These are phyloP conservation scores for Eutrema yunnanense DNA, from an alignment of 345 rosid genomes.

Conservation along the genomic window DNA sequence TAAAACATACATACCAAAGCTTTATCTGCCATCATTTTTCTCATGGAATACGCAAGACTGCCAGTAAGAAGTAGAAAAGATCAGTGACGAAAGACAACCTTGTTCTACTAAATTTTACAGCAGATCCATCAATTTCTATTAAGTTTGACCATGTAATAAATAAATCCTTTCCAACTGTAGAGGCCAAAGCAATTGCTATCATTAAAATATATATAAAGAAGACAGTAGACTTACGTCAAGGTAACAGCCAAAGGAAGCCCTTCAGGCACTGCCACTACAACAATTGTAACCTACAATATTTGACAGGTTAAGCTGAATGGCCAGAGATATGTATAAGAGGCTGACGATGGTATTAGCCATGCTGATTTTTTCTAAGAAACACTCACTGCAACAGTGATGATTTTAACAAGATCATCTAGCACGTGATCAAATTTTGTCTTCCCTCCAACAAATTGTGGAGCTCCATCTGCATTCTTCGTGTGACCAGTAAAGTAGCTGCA, in stretches of 20 bases:
- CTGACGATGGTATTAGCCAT: background rate
- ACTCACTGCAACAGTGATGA: slow-evolving; percentile 89
- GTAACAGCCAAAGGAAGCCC: slow-evolving; percentile 99
- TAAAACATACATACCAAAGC: slow-evolving; percentile 59
- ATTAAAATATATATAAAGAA: background rate
- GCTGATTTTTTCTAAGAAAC: slow-evolving; percentile 1
- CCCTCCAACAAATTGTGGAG: slow-evolving; percentile 50
- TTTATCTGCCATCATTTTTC: slow-evolving; percentile 99
- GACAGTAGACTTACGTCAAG: slow-evolving; percentile 61
- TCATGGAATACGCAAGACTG: slow-evolving; percentile 97
- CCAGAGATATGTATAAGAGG: slow-evolving; percentile 12
- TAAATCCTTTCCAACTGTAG: slow-evolving; percentile 1
- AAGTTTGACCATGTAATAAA: background rate
- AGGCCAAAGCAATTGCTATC: slow-evolving; percentile 1
- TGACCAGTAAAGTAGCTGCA: slow-evolving; percentile 82
- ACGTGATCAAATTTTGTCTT: slow-evolving; percentile 48
- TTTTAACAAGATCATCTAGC: slow-evolving; percentile 64
- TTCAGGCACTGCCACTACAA: slow-evolving; percentile 98
- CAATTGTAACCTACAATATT: slow-evolving; percentile 76
- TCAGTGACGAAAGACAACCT: slow-evolving; percentile 2
- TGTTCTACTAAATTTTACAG: background rate
- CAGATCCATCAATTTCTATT: background rate
- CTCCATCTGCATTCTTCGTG: slow-evolving; percentile 43
- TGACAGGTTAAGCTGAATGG: slow-evolving; percentile 6
- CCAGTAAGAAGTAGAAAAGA: slow-evolving; percentile 5